Evolutionary conservation across 139 green algal species (phyloP), one percentile per base, ranked within the genome.

Genomic region (Volvox africanus): DNA sequence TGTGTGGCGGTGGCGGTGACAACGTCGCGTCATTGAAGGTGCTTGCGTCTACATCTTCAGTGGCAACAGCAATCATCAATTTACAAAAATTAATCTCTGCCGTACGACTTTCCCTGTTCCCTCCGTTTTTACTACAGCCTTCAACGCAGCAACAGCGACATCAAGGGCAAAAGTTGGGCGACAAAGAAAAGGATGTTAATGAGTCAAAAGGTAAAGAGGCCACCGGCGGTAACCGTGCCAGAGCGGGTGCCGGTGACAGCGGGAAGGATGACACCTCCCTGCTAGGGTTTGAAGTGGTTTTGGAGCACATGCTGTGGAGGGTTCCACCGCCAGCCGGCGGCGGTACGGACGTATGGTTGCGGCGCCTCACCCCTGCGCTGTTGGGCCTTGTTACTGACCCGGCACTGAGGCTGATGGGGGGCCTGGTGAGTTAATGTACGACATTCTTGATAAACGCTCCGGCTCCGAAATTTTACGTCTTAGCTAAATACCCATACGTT

Each of bases 321-420:
- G 65, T 89, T 68, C 71, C 85, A 28, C 9, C 18, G 0, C 3
- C 44, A 3, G 67, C 22, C 22, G 85, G 36, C 2, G 85, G 85
- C 85, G 85, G 85, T 21, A 37, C 69, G 69, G 85, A 73, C 28
- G 85, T 33, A 21, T 89, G 85, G 85, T 71, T 89, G 85, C 69
- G 69, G 28, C 85, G 85, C 9, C 37, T 89, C 13, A 82, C 69
- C 9, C 85, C 85, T 0, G 85, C 69, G n/a, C 85, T 89, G 85
- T 71, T 89, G 85, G 37, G 28, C 19, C 37, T n/a, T 0, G 68
- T 26, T 2, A 26, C 44, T 19, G 85, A 89, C 69, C 18, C n/a
- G 37, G 44, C 17, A 16, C 69, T 89, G 85, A 36, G 37, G 33
- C 69, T 89, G 5, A 61, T 82, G 69, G 1, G 37, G 3, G 17